Base-by-base conservation (phyloP, 1,139 yeast genomes). In the Yamadazyma taylorii region DNA sequence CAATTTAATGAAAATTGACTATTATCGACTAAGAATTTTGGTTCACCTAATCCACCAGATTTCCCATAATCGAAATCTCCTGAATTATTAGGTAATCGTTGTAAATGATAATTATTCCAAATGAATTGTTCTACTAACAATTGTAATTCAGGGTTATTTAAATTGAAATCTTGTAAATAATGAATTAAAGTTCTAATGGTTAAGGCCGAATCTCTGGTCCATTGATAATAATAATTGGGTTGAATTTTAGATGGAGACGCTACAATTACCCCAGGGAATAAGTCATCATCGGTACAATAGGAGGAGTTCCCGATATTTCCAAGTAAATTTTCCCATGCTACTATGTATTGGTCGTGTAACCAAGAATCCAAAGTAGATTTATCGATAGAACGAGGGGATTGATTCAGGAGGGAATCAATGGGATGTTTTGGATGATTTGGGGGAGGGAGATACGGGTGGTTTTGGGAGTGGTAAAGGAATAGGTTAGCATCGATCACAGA, bases 131-230 rank as follows among this genome's bases (percentile, higher is more conserved):
- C 82, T 14, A 86, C 68, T 1, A 71, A 54, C 17, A 38, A 30
- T 23, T 45, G 42, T 23, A 54, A 35, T 3, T 51, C 41, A 3
- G 55, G 48, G 14, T 73, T 47, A 9, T 60, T 47, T 8, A 51
- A 48, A 7, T 26, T 56, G 27, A 17, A 23, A 33, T 47, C 52
- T 34, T 45, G 45, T 42, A 81, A 63, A 43, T 67, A 66, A 39
- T 77, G 73, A 17, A 83, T 69, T 36, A 90, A 64, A 0, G 94
- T 73, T 42, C 79, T 76, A 36, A 87, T 74, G 1, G 95, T 83
- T 35, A 90, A 75, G 0, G 97, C 96, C 24, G 90, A 80, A 56
- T 90, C 98, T 51, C 98, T 73, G 2, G 79, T 75, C 98, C 98
- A 90, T 52, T 86, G 95, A 54, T 77, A 90, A 51, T 77, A 89